Base-by-base conservation (phyloP, 495 filamentous ascomycete genomes). In the Xylaria scruposa region DNA sequence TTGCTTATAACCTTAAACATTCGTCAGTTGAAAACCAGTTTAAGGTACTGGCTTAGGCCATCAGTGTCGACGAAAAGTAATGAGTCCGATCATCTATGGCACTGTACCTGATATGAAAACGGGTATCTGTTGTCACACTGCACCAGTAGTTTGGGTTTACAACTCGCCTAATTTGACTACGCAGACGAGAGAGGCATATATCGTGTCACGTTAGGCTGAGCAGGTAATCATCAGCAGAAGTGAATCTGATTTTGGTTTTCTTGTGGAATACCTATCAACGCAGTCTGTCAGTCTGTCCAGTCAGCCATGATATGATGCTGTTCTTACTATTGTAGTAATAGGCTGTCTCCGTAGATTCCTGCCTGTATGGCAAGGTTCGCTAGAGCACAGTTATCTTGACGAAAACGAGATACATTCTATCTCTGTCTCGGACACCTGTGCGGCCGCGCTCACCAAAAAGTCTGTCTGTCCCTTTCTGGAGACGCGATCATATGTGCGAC, bases 1-100 rank as follows among this genome's bases (percentile, higher is more conserved):
- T 67, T 38, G 58, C 58, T 60, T 31, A 67, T 67, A 67, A 67
- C 63, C 46, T 67, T 67, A 67, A 51, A 60, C 58, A 60, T 60
- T 38, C n/a, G 31, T 60, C 8, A 38, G 58, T 38, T 38, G 7
- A n/a, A 13, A 40, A 38, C 33, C 15, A 8, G 36, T 6, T 38
- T 8, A 65, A 65, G 4, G 15, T 24, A 29, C 40, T 33, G 26
- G 61, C 40, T 61, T n/a, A n/a, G n/a, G 33, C 21, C 36, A 21
- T 12, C 21, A 31, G 40, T 24, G 24, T 26, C 38, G 12, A 38
- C 36, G 29, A 51, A 38, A 53, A 38, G 29, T 46, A 9, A 9
- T 9, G 9, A 33, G 51, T 21, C 46, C 10, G 46, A 67, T 24
- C 19, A 6, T 33, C 17, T 42, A 21, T 42, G 33, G 15, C 49